Percentiles rank a stretch among this genome's conserved stretches.
Evolutionary conservation across 176 grass and related monocot species (phyloP).

Genomic region (Eremochloa ophiuroides): DNA sequence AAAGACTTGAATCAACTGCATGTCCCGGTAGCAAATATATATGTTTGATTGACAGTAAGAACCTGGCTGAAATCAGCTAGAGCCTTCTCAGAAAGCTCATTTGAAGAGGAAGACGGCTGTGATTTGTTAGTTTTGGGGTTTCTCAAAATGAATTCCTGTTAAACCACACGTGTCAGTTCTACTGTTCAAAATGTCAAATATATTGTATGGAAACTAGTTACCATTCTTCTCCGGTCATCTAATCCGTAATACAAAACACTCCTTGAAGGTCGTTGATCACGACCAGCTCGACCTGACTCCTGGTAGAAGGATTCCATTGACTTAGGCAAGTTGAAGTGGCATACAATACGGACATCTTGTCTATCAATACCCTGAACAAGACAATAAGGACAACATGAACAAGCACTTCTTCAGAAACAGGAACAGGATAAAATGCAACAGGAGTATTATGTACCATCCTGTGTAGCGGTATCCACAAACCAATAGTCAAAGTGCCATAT

Average conservation of each 20-base stretch:
- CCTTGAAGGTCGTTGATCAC: constrained; percentile 70
- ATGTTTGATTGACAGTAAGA: constrained; percentile 25
- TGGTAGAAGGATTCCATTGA: constrained; percentile 98
- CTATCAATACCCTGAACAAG: constrained; percentile 88
- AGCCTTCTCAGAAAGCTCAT: constrained; percentile 59
- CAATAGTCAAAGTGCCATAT: constrained; percentile 3
- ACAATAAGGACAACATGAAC: constrained; percentile 24
- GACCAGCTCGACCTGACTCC: constrained; percentile 88
- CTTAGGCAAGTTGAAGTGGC: constrained; percentile 92
- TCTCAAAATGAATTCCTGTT: constrained; percentile 88
- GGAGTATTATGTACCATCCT: constrained; percentile 67
- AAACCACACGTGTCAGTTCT: constrained; percentile 30
- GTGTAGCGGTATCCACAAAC: constrained; percentile 27
- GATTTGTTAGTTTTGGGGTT: constrained; percentile 58
- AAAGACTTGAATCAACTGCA: background rate
- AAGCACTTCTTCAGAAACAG: constrained; percentile 20
- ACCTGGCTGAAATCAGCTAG: constrained; percentile 85
- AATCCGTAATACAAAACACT: constrained; percentile 92
- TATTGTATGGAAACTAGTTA: constrained; percentile 31
- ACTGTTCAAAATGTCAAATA: background rate
- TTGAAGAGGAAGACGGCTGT: constrained; percentile 49
- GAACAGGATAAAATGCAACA: background rate
- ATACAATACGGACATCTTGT: constrained; percentile 94
- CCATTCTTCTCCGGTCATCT: constrained; percentile 84
- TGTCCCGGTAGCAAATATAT: background rate